Percentiles rank a stretch among this genome's conserved stretches.
Conservation (phyloP, 78 protist species). For the Dictyostelium purpureum region DNA sequence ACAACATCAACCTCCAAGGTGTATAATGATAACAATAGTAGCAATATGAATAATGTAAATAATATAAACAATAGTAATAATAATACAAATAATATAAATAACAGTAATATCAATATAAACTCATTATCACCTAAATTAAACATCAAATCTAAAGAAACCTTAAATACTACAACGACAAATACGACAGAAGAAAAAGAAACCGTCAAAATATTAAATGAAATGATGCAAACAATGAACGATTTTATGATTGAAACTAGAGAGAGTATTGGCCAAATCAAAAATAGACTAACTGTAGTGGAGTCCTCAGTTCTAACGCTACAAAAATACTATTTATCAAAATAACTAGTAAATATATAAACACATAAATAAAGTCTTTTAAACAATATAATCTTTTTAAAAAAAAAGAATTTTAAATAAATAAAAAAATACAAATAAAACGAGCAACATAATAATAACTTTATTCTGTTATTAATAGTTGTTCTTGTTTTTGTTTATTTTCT, state of each 20-base stretch:
- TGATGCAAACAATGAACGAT: not conserved
- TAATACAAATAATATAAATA: not conserved
- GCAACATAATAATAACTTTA: not conserved
- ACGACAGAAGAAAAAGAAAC: conserved; percentile 9
- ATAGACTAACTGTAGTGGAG: not conserved
- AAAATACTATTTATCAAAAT: conserved; percentile 7
- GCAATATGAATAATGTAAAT: not conserved
- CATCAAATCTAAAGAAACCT: conserved; percentile 1
- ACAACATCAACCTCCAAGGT: too few relatives aligned
- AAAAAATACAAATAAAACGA: too few relatives aligned
- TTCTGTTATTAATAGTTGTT: not conserved
- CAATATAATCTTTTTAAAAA: not conserved
- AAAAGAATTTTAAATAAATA: too few relatives aligned
- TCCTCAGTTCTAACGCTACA: conserved; percentile 10
- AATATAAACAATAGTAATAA: not conserved
- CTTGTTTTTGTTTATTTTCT: not conserved
- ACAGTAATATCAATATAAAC: not conserved
- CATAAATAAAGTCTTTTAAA: not conserved
- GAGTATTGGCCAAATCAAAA: not conserved
- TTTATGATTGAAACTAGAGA: conserved; percentile 17
- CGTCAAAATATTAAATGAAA: not conserved
- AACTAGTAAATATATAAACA: not conserved
- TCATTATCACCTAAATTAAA: not conserved
- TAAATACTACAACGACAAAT: conserved; percentile 6
- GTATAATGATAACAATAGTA: too few relatives aligned